Conservation (phyloP, 306 rosid species). For the Vigna trinervia region DNA sequence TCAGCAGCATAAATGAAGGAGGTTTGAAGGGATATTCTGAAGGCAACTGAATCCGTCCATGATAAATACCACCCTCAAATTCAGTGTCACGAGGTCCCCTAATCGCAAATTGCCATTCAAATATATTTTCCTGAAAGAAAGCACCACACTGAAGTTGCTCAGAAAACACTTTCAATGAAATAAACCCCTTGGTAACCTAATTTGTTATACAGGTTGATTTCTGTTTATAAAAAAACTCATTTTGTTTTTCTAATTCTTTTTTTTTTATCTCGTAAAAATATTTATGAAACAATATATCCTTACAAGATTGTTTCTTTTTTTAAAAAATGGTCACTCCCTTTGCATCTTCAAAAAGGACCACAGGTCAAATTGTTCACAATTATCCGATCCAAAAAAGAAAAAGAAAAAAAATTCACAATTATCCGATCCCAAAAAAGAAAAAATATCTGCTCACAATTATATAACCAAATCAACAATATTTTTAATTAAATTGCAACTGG, state of each 20-base stretch:
- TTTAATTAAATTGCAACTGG: background rate
- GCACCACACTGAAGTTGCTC: constrained; percentile 22
- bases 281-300: too few species aligned
- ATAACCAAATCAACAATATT: background rate
- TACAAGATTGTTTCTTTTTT: too few species aligned
- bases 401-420: too few species aligned
- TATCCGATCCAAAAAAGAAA: too few species aligned
- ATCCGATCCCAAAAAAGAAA: too few species aligned
- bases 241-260: too few species aligned
- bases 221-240: too few species aligned
- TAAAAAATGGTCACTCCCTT: background rate
- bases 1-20: constrained; percentile 85
- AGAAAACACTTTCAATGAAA: background rate
- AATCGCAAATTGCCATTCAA: constrained; percentile 96
- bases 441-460: background rate
- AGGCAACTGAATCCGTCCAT: constrained; percentile 84
- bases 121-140: constrained; percentile 80
- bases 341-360: too few species aligned
- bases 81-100: constrained; percentile 75
- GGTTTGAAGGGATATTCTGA: constrained; percentile 95
- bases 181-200: too few species aligned
- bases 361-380: too few species aligned
- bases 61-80: constrained; percentile 91
- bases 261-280: too few species aligned
- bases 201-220: too few species aligned